phyloP scores from a whole-genome alignment of 805 yeast genomes.

The Pichia deserticola region DNA sequence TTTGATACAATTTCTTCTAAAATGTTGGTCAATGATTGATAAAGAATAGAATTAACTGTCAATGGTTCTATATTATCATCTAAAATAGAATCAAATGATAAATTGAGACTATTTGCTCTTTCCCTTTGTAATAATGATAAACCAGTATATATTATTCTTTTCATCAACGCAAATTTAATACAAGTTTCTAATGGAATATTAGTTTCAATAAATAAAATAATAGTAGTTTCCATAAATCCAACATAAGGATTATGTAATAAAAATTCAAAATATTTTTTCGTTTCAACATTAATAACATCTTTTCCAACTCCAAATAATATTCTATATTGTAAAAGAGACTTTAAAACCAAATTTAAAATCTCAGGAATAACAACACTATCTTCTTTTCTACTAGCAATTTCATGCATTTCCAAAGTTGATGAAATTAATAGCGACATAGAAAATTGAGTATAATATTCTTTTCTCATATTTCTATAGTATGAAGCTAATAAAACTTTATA shows the following conservation, averaged over 20 bases:
- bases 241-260: slow-evolving; percentile 26
- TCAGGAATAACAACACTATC: slow-evolving; percentile 10
- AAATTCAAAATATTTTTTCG: slow-evolving; percentile 14
- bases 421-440: slow-evolving; percentile 29
- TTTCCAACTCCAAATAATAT: slow-evolving; percentile 19
- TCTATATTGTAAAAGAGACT: slow-evolving; percentile 38
- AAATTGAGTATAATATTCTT: slow-evolving; percentile 13
- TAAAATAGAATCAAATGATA: slow-evolving; percentile 18
- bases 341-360: slow-evolving; percentile 26
- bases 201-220: slow-evolving; percentile 36
- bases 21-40: not conserved
- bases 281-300: not conserved
- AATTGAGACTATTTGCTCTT: slow-evolving; percentile 11
- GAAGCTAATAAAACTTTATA: not conserved
- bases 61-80: slow-evolving; percentile 4
- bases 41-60: not conserved
- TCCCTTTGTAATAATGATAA: slow-evolving; percentile 19
- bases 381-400: slow-evolving; percentile 49
- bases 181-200: slow-evolving; percentile 36
- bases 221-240: slow-evolving; percentile 33
- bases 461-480: not conserved
- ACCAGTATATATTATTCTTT: slow-evolving; percentile 15
- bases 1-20: not conserved
- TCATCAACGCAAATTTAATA: slow-evolving; percentile 19
- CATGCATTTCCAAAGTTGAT: slow-evolving; percentile 49